A percentile compares a stretch with the other conserved stretches of the same genome.
These are phyloP conservation scores for Ministeria vibrans DNA, from an alignment of 78 protist species.

Conservation along the genomic window DNA sequence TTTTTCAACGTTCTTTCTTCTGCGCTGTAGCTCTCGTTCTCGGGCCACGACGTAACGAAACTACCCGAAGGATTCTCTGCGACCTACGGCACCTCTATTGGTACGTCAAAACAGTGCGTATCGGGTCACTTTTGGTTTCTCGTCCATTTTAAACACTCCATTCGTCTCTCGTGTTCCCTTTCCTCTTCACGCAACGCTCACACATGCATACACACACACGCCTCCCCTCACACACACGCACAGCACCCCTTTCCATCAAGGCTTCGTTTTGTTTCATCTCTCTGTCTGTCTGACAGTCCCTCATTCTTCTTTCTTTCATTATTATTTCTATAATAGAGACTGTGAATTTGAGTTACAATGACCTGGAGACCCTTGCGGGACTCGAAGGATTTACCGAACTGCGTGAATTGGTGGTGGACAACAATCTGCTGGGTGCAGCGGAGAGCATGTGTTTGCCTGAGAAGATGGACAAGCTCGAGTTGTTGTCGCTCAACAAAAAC, in stretches of 20 bases:
- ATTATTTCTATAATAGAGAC: not conserved
- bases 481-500: conserved; percentile 28
- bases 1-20: no score
- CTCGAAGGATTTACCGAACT: not conserved
- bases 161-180: not conserved
- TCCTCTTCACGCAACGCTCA: not conserved
- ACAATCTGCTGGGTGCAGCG: conserved; percentile 18
- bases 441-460: not conserved
- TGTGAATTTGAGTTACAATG: not conserved
- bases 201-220: not conserved
- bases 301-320: not conserved
- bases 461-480: not conserved
- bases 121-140: no score
- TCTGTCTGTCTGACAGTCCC: not conserved
- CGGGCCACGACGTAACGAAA: no score
- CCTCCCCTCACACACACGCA: not conserved
- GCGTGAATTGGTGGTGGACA: conserved; percentile 14
- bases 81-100: no score
- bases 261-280: not conserved
- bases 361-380: not conserved
- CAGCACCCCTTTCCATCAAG: not conserved
- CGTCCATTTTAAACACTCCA: not conserved
- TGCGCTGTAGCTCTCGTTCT: no score
- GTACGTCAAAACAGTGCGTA: no score
- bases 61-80: no score